Percentiles rank a stretch among this genome's conserved stretches.
Evolutionary conservation across 345 rosid genomes (phyloP).

Genomic region (Rhizophora mangle): DNA sequence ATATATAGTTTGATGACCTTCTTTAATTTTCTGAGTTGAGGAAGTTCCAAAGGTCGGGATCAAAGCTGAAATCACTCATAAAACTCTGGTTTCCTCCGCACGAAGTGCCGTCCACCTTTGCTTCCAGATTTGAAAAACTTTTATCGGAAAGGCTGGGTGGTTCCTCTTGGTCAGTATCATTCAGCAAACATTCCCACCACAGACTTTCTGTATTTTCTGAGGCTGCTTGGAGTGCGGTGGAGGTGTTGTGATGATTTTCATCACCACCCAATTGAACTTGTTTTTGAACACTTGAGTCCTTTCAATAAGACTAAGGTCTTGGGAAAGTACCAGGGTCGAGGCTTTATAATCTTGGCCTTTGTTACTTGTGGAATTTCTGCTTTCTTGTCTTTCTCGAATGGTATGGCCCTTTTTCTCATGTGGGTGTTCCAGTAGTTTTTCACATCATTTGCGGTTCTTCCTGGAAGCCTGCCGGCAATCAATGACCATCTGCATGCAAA

Average conservation of each 20-base stretch:
- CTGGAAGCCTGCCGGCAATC: slow-evolving; percentile 48
- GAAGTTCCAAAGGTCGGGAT: not conserved
- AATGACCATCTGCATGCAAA: slow-evolving; percentile 37
- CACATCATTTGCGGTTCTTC: slow-evolving; percentile 47
- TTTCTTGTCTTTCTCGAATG: not conserved
- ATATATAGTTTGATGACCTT: not conserved
- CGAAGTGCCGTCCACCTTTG: too few relatives aligned
- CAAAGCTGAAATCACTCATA: not conserved
- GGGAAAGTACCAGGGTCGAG: slow-evolving; percentile 26
- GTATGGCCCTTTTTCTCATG: not conserved
- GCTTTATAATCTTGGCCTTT: slow-evolving; percentile 19
- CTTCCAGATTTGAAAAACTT: not conserved
- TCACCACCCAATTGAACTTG: not conserved
- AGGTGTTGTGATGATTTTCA: not conserved
- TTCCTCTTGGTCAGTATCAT: not conserved
- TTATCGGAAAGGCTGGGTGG: too few relatives aligned
- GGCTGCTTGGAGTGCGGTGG: not conserved
- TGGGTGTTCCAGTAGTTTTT: slow-evolving; percentile 37
- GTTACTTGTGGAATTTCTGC: not conserved
- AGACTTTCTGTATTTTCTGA: not conserved
- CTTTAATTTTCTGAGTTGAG: not conserved
- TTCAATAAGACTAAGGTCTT: slow-evolving; percentile 37
- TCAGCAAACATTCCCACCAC: slow-evolving; percentile 3
- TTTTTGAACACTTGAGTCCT: slow-evolving; percentile 38
- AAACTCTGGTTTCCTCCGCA: not conserved